Evolutionary conservation across 805 yeast genomes (phyloP), one percentile per base, ranked within the genome.

Genomic region (Blastobotrys terrestris): DNA sequence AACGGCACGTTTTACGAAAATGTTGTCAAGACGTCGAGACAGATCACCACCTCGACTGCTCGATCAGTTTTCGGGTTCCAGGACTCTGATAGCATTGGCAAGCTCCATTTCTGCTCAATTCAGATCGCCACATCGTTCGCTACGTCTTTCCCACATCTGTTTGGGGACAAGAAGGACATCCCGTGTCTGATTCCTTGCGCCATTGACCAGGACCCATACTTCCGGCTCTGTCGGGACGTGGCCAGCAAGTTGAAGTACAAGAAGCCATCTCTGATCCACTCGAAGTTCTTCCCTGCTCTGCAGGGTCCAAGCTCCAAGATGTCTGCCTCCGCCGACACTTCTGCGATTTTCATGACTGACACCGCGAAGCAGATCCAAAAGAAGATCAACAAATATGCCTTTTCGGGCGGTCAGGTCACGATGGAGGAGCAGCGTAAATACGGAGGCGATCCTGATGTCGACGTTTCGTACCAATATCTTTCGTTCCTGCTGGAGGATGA

Each of bases 181-280:
- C 98, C 97, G 57, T 89, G 96, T 71, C 76, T 94, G 69, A 94
- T 94, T 69, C 99, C 99, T 41, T 94, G 99, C 77, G 99, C 99
- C 47, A 94, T 94, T 67, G 99, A 94, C 69, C 99, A 92, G 76
- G 99, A 94, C 70, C 98, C 99, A 31, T 94, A 94, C 71, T 94
- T 94, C 76, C 80, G 99, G 72, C 95, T 94, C 19, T 88, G 96
- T 71, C 80, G 99, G 72, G 99, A 94, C 68, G 99, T 94, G 59
- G 97, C 99, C 8, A 90, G 84, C 64, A 94, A 92, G 71, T 79
- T 94, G 68, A 86, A 85, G 70, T 95, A 79, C 68, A 75, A 90
- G 57, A 94, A 94, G 72, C 98, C 98, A 16, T 82, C 97, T 7
- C 78, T 94, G 67, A 76, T 94, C 58, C 98, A 94, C 71, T 84